A percentile compares a stretch with the other conserved stretches of the same genome.
phyloP scores from a whole-genome alignment of 1,284 basidiomycete genomes.

The Ceratobasidium sp. region DNA sequence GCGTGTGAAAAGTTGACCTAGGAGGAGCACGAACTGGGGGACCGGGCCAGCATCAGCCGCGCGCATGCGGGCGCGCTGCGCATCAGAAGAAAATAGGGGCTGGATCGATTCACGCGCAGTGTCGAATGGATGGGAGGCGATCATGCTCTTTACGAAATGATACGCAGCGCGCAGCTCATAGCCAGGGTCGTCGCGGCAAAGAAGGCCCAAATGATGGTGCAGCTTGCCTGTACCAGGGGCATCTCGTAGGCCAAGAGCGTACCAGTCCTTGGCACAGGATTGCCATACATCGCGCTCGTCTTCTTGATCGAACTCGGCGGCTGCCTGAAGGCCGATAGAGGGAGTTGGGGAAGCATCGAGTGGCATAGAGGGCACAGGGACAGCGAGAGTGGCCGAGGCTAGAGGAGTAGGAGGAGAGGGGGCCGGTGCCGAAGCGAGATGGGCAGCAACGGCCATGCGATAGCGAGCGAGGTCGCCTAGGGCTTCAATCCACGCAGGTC shows the following conservation, averaged over 20 bases:
- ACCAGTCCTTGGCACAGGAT: slow-evolving; percentile 91
- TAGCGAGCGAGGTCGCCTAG: slow-evolving; percentile 96
- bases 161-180: slow-evolving; percentile 91
- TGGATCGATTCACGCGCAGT: slow-evolving; percentile 89
- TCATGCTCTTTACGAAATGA: slow-evolving; percentile 96
- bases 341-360: slow-evolving; percentile 76
- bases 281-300: slow-evolving; percentile 95
- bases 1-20: slow-evolving; percentile 95
- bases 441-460: slow-evolving; percentile 84
- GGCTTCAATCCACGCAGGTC: slow-evolving; percentile 91
- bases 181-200: slow-evolving; percentile 81
- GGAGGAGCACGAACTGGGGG: slow-evolving; percentile 87
- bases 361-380: slow-evolving; percentile 56
- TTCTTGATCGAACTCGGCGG: slow-evolving; percentile 85
- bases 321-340: slow-evolving; percentile 80
- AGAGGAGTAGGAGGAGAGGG: slow-evolving; percentile 42
- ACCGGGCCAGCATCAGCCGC: slow-evolving; percentile 80
- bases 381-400: slow-evolving; percentile 16
- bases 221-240: slow-evolving; percentile 91
- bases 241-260: slow-evolving; percentile 84
- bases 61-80: slow-evolving; percentile 65
- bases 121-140: slow-evolving; percentile 86
- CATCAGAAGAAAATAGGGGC: slow-evolving; percentile 80
- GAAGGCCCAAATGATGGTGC: slow-evolving; percentile 93
- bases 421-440: slow-evolving; percentile 50